These are phyloP conservation scores for Arthroderma sp. DNA, from an alignment of 2,329 filamentous ascomycete species.

Conservation along the genomic window DNA sequence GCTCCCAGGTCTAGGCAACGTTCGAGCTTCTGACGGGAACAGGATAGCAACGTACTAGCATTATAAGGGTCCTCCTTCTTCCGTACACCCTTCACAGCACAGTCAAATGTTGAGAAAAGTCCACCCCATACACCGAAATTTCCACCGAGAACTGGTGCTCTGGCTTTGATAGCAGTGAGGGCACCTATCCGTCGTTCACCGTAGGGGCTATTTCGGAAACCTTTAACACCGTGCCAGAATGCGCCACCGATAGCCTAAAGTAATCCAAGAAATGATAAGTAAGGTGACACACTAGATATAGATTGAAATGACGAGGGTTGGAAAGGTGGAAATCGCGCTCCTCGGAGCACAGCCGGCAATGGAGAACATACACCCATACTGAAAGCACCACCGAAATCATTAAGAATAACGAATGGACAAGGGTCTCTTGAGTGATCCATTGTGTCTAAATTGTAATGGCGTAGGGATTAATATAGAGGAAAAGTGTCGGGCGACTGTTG, in stretches of 20 bases:
- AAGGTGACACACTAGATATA: background rate
- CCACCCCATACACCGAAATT: slow-evolving; percentile 99
- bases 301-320: background rate
- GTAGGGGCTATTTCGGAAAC: slow-evolving; percentile 76
- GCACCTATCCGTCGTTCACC: slow-evolving; percentile 93
- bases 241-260: slow-evolving; percentile 59
- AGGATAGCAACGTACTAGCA: slow-evolving; percentile 46
- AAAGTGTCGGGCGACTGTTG: no score
- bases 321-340: background rate
- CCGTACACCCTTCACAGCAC: slow-evolving; percentile 81
- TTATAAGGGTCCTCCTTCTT: slow-evolving; percentile 99
- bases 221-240: slow-evolving; percentile 96
- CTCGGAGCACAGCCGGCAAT: slow-evolving; percentile 1
- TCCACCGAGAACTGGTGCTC: slow-evolving; percentile 86
- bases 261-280: slow-evolving; percentile 7
- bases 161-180: slow-evolving; percentile 92
- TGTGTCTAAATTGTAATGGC: background rate
- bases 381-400: slow-evolving; percentile 95
- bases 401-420: slow-evolving; percentile 90
- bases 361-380: slow-evolving; percentile 73
- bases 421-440: slow-evolving; percentile 98
- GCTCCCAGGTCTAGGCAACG: background rate
- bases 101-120: slow-evolving; percentile 91
- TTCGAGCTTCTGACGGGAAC: background rate
- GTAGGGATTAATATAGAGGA: no score